Base-by-base conservation (phyloP, 768 basidiomycete genomes). In the Ramaria sp. region DNA sequence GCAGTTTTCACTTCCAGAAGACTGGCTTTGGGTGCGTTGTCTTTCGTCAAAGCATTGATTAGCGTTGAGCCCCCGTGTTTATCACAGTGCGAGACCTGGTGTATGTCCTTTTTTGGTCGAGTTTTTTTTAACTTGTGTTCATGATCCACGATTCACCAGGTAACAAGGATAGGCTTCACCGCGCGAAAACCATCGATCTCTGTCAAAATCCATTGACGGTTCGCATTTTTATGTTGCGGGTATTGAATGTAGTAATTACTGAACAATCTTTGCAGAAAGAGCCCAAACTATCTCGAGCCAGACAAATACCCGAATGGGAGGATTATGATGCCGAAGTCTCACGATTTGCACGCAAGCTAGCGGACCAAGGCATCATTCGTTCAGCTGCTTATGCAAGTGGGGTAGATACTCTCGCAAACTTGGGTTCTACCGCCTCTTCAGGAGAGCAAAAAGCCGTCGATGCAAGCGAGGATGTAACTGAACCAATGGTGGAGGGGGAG, bases 271-370 rank as follows among this genome's bases (percentile, higher is more conserved):
- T 52, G 64, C 71, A 96, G 88, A 96, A 98, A 83, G 96, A 98
- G 64, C 94, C 94, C 5, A 99, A 98, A 66, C 76, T 98, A 5
- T 78, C 83, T 3, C 81, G 96, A 22, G 96, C 96, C 3, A 80
- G 94, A 36, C 83, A 92, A 62, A 96, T 98, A 50, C 95, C 96
- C 0, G 96, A 98, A 65, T 99, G 96, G 96, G 92, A 95, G 58
- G 79, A 79, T 48, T 98, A 97, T 64, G 95, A 99, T 66, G 63
- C 71, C 5, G 93, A 99, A 68, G 93, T 98, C 50, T 85, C 94
- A 1, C 75, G 70, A 25, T 90, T 99, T 58, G 83, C 88, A 0
- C 76, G 79, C 24, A 74, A 79, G 50, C 73, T 95, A 43, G 82
- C 85, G 2, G 73, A 81, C 12, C 74, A 80, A 27, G 88, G 88